Conservation (phyloP, 73 alveolate genomes). For the Breviolum minutum region DNA sequence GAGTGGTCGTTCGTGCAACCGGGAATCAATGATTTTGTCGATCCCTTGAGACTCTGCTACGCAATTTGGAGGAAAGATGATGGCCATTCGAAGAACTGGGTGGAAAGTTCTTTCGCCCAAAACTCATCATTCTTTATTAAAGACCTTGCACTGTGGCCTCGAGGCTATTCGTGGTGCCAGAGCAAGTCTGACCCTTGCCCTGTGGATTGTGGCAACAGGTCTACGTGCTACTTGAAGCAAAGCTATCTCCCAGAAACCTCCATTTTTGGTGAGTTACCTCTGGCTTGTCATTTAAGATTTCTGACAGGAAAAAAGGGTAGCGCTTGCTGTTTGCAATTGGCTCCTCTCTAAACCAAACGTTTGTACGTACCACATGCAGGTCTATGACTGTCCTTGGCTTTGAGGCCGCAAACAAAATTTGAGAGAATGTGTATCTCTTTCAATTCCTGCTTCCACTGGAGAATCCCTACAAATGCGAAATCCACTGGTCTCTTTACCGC, state of each 20-base stretch:
- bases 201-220: constrained; percentile 23
- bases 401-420: too few species aligned
- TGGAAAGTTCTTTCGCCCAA: not conserved
- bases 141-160: not conserved
- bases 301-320: not conserved
- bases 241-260: not conserved
- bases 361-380: too few species aligned
- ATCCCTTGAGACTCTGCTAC: not conserved
- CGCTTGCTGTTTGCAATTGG: not conserved
- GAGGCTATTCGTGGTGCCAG: constrained; percentile 24
- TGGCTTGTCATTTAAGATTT: not conserved
- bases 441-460: too few species aligned
- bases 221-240: not conserved
- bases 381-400: too few species aligned
- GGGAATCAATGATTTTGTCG: not conserved
- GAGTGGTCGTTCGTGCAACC: too few species aligned
- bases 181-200: constrained; percentile 46
- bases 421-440: too few species aligned
- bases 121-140: not conserved
- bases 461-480: too few species aligned
- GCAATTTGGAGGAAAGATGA: not conserved
- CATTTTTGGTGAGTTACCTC: not conserved
- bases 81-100: not conserved
- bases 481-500: too few species aligned
- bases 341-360: too few species aligned